Base-by-base conservation (phyloP, 345 rosid genomes). In the Heritiera fomes region DNA sequence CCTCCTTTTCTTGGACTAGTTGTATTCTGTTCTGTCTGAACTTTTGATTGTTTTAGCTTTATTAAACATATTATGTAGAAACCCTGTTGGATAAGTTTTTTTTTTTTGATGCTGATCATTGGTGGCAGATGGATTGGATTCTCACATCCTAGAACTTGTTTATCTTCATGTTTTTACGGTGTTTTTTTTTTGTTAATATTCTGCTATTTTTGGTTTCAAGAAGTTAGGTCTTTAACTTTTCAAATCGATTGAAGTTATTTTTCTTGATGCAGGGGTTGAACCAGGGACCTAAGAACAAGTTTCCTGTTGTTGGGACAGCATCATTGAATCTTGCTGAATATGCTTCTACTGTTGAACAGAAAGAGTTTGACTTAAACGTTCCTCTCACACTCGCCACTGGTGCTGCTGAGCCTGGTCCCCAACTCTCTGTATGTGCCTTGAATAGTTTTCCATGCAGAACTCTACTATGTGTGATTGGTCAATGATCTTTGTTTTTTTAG, bases 281-380 rank as follows among this genome's bases (percentile, higher is more conserved):
- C 69, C 91, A 85, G 80, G 91, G 89, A 73, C 82, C 82, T 20
- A 88, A 85, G 85, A 84, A 53, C 78, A 92, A 86, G 83, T 84
- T 83, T 65, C 82, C 88, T 40, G 65, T 87, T 32, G 80, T 90
- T 80, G 97, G 97, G 78, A 82, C 89, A 9, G 87, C 88, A 4
- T 75, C 76, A 0, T 58, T 92, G 80, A 91, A 94, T 80, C 87
- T 94, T 5, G 91, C 94, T 15, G 94, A 94, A 50, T 91, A 83
- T 78, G 94, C 91, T 23, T 79, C 90, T 79, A 68, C 75, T 6
- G 83, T 87, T 41, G 88, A 83, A 74, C 81, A 89, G 79, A 83
- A 83, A 75, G 88, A 89, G 46, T 83, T 89, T 20, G 93, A 89
- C 69, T 12, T 93, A 15, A 86, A 53, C 75, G 58, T 91, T 67